A percentile compares a stretch with the other conserved stretches of the same genome.
Conservation (phyloP, 306 rosid species). For the Alnus rubra region DNA sequence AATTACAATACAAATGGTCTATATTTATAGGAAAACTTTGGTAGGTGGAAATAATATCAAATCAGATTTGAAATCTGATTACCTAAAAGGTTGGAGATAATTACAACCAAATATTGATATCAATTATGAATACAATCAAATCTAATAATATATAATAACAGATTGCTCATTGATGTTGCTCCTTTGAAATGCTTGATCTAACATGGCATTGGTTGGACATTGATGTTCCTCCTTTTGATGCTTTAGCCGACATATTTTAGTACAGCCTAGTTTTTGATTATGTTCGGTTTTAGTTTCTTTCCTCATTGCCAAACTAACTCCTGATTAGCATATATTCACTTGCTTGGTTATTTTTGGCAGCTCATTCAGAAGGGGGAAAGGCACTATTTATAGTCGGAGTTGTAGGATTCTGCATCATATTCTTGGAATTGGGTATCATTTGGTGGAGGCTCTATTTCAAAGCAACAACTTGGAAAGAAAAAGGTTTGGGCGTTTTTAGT, state of each 20-base stretch:
- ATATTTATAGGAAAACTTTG: too few species aligned
- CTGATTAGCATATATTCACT: neutral
- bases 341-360: neutral
- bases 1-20: too few species aligned
- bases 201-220: too few species aligned
- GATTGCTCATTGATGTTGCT: too few species aligned
- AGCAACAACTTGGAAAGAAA: neutral
- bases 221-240: neutral
- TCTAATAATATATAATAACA: too few species aligned
- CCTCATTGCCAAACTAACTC: neutral
- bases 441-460: neutral
- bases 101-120: too few species aligned
- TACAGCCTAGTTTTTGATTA: neutral
- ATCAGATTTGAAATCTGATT: too few species aligned
- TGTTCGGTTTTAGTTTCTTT: neutral
- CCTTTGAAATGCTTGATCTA: too few species aligned
- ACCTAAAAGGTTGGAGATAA: too few species aligned
- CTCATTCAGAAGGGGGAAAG: neutral
- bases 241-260: neutral
- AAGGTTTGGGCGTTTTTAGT: neutral
- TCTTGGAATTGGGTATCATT: neutral
- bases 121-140: too few species aligned
- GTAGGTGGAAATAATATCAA: too few species aligned
- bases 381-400: neutral
- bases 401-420: neutral